These are phyloP conservation scores for Xylaria multiplex DNA, from an alignment of 2,329 filamentous ascomycete genomes.

Conservation along the genomic window DNA sequence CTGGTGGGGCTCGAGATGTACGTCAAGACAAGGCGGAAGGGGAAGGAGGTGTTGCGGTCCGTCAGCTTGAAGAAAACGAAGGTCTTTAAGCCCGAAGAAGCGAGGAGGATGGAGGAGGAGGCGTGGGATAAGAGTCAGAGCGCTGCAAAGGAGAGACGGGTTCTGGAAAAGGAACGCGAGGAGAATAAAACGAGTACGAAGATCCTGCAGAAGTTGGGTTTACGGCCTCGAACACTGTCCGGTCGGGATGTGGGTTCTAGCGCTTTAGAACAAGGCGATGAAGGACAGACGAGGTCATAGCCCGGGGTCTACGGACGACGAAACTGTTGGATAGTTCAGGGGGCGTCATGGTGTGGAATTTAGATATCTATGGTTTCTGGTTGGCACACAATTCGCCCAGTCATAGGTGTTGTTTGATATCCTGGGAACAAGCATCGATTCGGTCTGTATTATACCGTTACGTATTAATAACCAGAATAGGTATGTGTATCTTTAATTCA, in stretches of 20 bases:
- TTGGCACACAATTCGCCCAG: background rate
- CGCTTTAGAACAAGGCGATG: background rate
- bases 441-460: background rate
- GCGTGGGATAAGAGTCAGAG: slow-evolving; percentile 45
- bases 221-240: slow-evolving; percentile 21
- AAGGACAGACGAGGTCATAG: background rate
- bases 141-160: slow-evolving; percentile 28
- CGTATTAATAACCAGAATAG: background rate
- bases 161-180: slow-evolving; percentile 31
- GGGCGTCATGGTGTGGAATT: background rate
- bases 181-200: slow-evolving; percentile 27
- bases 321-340: too few relatives aligned
- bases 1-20: slow-evolving; percentile 86
- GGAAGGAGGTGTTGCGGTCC: slow-evolving; percentile 65
- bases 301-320: background rate
- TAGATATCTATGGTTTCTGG: background rate
- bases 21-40: slow-evolving; percentile 71
- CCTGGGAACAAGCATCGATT: background rate
- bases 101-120: slow-evolving; percentile 65
- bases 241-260: background rate
- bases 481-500: slow-evolving; percentile 1
- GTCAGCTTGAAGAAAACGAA: slow-evolving; percentile 66
- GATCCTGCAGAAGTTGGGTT: slow-evolving; percentile 33
- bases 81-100: slow-evolving; percentile 69
- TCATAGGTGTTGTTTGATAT: slow-evolving; percentile 27